phyloP scores from a whole-genome alignment of 1,139 yeast species.

The Kodamaea fungicola region DNA sequence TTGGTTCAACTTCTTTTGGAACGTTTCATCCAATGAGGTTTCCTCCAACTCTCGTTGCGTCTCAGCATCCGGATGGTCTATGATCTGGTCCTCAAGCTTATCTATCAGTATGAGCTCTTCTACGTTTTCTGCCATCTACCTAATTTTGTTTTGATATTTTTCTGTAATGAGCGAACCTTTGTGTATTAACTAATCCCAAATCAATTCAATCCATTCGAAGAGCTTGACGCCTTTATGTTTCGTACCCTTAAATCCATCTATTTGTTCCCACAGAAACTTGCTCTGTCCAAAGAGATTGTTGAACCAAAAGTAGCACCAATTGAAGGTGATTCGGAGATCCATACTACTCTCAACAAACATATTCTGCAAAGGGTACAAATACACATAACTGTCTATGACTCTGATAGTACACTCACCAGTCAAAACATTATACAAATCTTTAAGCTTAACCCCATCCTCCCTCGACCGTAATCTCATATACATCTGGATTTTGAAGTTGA shows the following conservation, averaged over 20 bases:
- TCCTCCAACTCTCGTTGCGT: conserved; percentile 32
- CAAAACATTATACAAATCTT: background rate
- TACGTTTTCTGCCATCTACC: background rate
- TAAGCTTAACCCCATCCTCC: background rate
- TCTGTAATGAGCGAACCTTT: background rate
- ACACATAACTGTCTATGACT: background rate
- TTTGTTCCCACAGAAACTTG: conserved; percentile 46
- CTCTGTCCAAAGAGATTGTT: conserved; percentile 13
- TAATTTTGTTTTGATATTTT: background rate
- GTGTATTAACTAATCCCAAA: conserved; percentile 16
- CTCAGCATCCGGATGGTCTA: conserved; percentile 44
- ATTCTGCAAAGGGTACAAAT: background rate
- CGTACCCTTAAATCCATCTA: conserved; percentile 73
- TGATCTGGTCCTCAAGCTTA: conserved; percentile 43
- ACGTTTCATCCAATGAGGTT: conserved; percentile 39
- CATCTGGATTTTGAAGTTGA: too few species aligned
- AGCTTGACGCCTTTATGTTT: conserved; percentile 47
- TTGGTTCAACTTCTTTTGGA: conserved; percentile 43
- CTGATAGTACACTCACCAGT: background rate
- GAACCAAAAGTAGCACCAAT: conserved; percentile 20
- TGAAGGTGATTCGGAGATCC: conserved; percentile 7
- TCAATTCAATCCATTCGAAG: conserved; percentile 47
- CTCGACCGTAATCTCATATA: too few species aligned
- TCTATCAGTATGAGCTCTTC: conserved; percentile 43
- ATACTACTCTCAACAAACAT: background rate